Base-by-base conservation (phyloP, 2,329 filamentous ascomycete species). In the Periconia sp. region DNA sequence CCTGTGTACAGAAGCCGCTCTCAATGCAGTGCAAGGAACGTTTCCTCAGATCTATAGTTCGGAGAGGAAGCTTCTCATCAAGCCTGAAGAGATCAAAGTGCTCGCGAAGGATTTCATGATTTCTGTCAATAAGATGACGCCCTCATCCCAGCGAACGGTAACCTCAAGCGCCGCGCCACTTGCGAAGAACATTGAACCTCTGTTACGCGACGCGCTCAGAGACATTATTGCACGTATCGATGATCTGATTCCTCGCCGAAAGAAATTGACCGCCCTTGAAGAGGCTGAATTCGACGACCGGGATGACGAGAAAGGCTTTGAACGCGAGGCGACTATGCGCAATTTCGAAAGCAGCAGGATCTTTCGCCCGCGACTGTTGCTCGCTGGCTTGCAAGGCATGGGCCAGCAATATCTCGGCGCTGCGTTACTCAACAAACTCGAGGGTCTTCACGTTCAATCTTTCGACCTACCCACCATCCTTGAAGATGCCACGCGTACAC, bases 41-140 rank as follows among this genome's bases (percentile, higher is more conserved):
- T 99, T 95, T 69, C 94, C 94, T 15, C 94, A 99, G 68, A 97
- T 99, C 57, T 99, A 99, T 77, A 85, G 85, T 20, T 93, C 92
- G 0, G 87, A 90, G 60, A 87, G 95, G 71, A 97, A 97, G 76
- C 84, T 97, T 31, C 77, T 95, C 42, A 94, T 99, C 53, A 87
- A 97, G 63, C 88, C 92, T 0, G 83, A 84, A 56, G 90, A 87
- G 64, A 96, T 99, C 67, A 86, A 86, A 53, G 86, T 99, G 37
- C 87, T 90, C 42, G 91, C 94, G 5, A 94, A 94, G 52, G 94
- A 99, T 73, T 99, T 99, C 66, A 96, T 96, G 89, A 83, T 97
- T 14, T 96, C 93, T 0, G 87, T 97, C 69, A 96, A 96, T 78
- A 96, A 96, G 75, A 91, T 99, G 76, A 85, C 97, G 11, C 94